These are phyloP conservation scores for Colletotrichum endophyticum DNA, from an alignment of 2,329 filamentous ascomycete species.

Conservation along the genomic window DNA sequence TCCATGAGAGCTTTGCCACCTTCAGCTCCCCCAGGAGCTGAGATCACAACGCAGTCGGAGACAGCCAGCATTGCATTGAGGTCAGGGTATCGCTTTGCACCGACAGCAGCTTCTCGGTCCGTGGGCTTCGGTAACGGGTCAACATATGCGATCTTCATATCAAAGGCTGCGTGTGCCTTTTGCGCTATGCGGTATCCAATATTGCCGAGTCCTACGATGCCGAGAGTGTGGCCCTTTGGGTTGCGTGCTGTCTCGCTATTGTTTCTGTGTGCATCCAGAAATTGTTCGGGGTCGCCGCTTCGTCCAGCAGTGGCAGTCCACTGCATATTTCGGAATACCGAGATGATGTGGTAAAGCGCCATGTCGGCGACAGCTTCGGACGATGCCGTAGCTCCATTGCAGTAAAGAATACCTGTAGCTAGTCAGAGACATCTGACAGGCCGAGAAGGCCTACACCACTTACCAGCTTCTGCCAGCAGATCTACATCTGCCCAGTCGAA, in stretches of 20 bases:
- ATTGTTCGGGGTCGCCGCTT: conserved; percentile 37
- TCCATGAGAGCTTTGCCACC: conserved; percentile 44
- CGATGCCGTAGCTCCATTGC: conserved; percentile 64
- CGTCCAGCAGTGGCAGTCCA: conserved; percentile 60
- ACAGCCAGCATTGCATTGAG: conserved; percentile 50
- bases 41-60: conserved; percentile 56
- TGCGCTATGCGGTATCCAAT: conserved; percentile 58
- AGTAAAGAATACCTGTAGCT: conserved; percentile 56
- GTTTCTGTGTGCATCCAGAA: conserved; percentile 59
- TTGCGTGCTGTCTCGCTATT: conserved; percentile 60
- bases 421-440: neutral
- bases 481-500: conserved; percentile 68
- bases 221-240: conserved; percentile 56
- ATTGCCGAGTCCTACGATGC: conserved; percentile 65
- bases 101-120: conserved; percentile 47
- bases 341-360: conserved; percentile 63
- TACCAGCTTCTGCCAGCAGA: conserved; percentile 22
- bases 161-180: conserved; percentile 58
- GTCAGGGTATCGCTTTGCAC: conserved; percentile 43
- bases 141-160: conserved; percentile 62
- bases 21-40: conserved; percentile 49
- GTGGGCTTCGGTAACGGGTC: conserved; percentile 47
- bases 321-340: conserved; percentile 61
- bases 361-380: conserved; percentile 67
- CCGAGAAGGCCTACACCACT: neutral